These are phyloP conservation scores for Hyaloscypha hepaticicola DNA, from an alignment of 495 filamentous ascomycete species.

Conservation along the genomic window DNA sequence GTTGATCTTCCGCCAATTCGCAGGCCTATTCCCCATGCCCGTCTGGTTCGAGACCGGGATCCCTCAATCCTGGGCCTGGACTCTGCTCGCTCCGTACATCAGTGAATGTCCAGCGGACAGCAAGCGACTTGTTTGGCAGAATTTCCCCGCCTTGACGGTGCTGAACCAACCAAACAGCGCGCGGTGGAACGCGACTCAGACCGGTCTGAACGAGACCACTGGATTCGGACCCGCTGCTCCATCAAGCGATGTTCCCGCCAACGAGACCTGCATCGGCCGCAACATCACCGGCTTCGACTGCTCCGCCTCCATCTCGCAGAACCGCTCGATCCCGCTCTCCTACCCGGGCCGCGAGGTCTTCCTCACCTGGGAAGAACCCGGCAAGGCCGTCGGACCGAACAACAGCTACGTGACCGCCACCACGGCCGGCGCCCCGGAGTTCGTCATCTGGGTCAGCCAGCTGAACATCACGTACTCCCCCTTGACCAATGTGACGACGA, in stretches of 20 bases:
- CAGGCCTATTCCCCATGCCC: slow-evolving; percentile 80
- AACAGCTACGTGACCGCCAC: slow-evolving; percentile 72
- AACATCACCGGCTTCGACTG: slow-evolving; percentile 54
- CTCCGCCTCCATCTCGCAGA: slow-evolving; percentile 61
- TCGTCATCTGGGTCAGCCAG: slow-evolving; percentile 78
- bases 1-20: slow-evolving; percentile 84
- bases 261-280: slow-evolving; percentile 51
- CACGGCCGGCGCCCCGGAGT: slow-evolving; percentile 57
- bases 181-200: slow-evolving; percentile 51
- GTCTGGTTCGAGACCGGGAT: slow-evolving; percentile 82
- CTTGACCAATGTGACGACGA: slow-evolving; percentile 47
- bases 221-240: slow-evolving; percentile 42
- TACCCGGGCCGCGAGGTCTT: slow-evolving; percentile 73
- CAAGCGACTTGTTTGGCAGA: slow-evolving; percentile 82
- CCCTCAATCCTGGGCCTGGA: slow-evolving; percentile 87
- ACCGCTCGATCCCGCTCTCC: slow-evolving; percentile 65
- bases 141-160: slow-evolving; percentile 75
- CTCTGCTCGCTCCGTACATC: slow-evolving; percentile 81
- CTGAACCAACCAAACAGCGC: slow-evolving; percentile 76
- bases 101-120: slow-evolving; percentile 70
- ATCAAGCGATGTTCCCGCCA: slow-evolving; percentile 38
- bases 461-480: slow-evolving; percentile 82
- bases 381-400: slow-evolving; percentile 72
- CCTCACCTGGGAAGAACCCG: slow-evolving; percentile 72
- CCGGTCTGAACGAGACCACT: slow-evolving; percentile 54